Evolutionary conservation across 2,329 filamentous ascomycete species (phyloP).

Genomic region (Penicillium sp.): DNA sequence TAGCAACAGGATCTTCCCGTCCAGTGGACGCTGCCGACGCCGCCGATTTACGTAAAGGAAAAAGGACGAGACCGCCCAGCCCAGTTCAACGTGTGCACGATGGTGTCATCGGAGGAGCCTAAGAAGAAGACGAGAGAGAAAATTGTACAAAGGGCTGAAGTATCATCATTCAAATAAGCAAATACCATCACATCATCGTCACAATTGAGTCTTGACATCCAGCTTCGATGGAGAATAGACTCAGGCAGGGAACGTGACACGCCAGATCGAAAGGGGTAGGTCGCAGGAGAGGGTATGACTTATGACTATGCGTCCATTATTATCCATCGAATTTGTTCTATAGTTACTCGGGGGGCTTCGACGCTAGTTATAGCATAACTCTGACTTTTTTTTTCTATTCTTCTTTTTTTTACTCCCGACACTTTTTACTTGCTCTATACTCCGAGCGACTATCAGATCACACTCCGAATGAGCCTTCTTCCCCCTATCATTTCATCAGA

Average conservation of each 20-base stretch:
- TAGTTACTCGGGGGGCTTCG: not conserved
- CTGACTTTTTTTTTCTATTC: not conserved
- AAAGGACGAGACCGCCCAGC: constrained; percentile 19
- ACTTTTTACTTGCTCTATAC: not conserved
- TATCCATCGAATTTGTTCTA: too few species aligned
- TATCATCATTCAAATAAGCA: not conserved
- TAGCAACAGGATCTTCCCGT: constrained; percentile 27
- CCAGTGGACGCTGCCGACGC: constrained; percentile 23
- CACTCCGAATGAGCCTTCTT: not conserved
- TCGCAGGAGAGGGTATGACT: not conserved
- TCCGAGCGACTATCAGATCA: not conserved
- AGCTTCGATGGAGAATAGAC: not conserved
- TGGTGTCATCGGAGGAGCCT: constrained; percentile 17
- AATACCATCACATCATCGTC: not conserved
- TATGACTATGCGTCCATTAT: too few species aligned
- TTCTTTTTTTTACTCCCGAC: not conserved
- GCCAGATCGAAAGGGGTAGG: not conserved
- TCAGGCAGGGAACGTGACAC: not conserved
- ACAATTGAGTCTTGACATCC: too few species aligned
- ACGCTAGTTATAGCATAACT: not conserved
- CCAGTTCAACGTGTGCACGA: constrained; percentile 6
- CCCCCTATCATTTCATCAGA: not conserved
- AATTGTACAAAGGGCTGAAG: not conserved
- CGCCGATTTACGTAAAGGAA: constrained; percentile 48
- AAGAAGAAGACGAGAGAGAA: not conserved